phyloP scores from a whole-genome alignment of 2,329 filamentous ascomycete species.

The Ilyonectria mors-panacis region DNA sequence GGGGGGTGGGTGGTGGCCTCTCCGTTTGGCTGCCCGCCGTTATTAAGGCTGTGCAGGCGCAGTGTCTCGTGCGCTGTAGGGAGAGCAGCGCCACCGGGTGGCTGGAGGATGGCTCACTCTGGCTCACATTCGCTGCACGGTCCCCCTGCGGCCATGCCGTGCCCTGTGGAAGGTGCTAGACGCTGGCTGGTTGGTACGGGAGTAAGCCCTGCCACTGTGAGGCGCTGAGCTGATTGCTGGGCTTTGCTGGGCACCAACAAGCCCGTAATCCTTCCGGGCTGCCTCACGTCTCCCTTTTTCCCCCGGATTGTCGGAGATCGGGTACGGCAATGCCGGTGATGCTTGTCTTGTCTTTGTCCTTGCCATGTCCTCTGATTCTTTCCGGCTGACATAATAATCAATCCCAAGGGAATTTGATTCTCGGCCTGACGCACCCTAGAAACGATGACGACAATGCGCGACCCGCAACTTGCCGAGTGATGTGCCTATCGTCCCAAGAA shows the following conservation, averaged over 20 bases:
- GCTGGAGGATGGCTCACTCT: constrained; percentile 25
- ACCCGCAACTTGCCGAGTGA: not conserved
- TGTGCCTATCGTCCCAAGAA: not conserved
- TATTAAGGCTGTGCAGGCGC: constrained; percentile 30
- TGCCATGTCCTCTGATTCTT: not conserved
- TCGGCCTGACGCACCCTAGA: constrained; percentile 22
- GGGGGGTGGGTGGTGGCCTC: constrained; percentile 33
- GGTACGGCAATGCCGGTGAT: constrained; percentile 20
- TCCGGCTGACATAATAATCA: constrained; percentile 15
- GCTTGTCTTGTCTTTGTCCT: not conserved
- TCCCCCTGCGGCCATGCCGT: not conserved
- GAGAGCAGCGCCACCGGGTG: constrained; percentile 37
- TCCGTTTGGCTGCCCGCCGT: constrained; percentile 1
- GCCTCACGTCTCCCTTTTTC: constrained; percentile 9
- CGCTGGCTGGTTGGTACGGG: constrained; percentile 3
- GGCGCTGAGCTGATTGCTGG: not conserved
- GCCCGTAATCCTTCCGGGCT: not conserved
- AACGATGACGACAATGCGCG: constrained; percentile 24
- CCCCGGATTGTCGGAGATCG: constrained; percentile 27
- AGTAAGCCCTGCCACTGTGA: not conserved
- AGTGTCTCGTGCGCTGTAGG: not conserved
- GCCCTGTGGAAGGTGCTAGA: constrained; percentile 51
- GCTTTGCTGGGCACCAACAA: not conserved
- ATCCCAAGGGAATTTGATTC: not conserved
- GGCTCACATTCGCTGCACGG: constrained; percentile 7